A percentile compares a stretch with the other conserved stretches of the same genome.
Conservation (phyloP, 768 basidiomycete species). For the Mycena crocata region DNA sequence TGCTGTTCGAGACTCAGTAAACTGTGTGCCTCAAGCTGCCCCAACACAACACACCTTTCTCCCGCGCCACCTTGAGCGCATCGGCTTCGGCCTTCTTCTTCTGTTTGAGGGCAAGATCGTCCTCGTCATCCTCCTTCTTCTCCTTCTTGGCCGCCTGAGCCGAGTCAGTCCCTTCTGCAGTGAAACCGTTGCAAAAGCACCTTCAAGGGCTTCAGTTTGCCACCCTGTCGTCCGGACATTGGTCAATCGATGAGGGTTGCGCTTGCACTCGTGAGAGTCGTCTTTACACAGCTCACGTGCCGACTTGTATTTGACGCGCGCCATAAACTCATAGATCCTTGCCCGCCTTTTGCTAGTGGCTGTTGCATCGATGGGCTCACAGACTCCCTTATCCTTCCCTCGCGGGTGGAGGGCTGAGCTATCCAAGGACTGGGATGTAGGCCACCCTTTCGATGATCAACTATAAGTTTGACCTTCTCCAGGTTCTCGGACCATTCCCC, state of each 20-base stretch:
- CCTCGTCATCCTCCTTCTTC: conserved; percentile 76
- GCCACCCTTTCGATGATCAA: conserved; percentile 15
- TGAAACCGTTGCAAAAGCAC: conserved; percentile 44
- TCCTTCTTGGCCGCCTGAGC: conserved; percentile 86
- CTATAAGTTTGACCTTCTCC: neutral
- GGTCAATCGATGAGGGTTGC: conserved; percentile 13
- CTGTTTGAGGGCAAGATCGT: conserved; percentile 78
- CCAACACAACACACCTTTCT: conserved; percentile 65
- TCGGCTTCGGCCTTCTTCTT: conserved; percentile 82
- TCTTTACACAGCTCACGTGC: neutral
- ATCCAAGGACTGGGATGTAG: conserved; percentile 53
- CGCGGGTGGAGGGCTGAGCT: conserved; percentile 41
- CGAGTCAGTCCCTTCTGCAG: neutral
- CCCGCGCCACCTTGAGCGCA: conserved; percentile 77
- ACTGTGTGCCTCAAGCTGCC: neutral
- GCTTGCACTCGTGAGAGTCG: neutral
- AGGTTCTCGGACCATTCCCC: conserved; percentile 89
- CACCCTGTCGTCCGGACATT: conserved; percentile 83
- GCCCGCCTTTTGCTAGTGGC: neutral
- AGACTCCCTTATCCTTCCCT: conserved; percentile 7
- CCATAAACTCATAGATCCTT: conserved; percentile 1
- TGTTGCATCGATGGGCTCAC: conserved; percentile 12
- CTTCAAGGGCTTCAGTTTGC: conserved; percentile 91
- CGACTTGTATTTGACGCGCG: neutral
- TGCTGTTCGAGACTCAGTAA: conserved; percentile 48